Percentiles rank a stretch among this genome's conserved stretches.
Conservation (phyloP, 1,284 basidiomycete genomes). For the Trichosporon coremiiforme region DNA sequence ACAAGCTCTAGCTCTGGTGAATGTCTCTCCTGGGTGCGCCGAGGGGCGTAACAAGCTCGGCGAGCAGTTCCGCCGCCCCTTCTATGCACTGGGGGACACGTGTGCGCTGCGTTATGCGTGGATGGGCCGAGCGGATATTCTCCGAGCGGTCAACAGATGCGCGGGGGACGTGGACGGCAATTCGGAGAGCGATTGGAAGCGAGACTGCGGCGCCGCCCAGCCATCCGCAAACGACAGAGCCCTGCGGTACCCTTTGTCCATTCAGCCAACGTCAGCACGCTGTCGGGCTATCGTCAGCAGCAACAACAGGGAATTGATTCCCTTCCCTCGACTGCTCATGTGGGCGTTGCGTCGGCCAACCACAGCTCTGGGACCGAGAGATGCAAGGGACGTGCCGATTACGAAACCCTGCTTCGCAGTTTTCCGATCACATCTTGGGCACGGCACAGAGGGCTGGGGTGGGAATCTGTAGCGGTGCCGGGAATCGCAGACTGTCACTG, state of each 20-base stretch:
- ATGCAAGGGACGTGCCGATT: background rate
- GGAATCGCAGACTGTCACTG: background rate
- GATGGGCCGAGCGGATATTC: background rate
- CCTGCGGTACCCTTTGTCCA: no score
- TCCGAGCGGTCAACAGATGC: no score
- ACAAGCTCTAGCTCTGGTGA: background rate
- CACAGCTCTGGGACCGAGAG: background rate
- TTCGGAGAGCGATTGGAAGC: background rate
- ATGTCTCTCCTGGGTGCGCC: background rate
- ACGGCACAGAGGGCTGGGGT: background rate
- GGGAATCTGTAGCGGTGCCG: no score
- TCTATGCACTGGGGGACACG: background rate
- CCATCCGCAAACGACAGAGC: background rate
- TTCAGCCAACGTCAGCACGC: background rate
- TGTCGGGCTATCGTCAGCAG: background rate
- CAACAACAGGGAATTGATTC: no score
- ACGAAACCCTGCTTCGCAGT: background rate
- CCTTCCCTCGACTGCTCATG: no score
- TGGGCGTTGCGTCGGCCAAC: background rate
- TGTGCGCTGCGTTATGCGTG: background rate
- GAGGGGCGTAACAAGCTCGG: background rate
- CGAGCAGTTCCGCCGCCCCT: background rate
- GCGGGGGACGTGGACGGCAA: no score
- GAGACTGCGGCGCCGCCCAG: slow-evolving; percentile 1
- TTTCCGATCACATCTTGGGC: background rate